Percentiles rank a stretch among this genome's conserved stretches.
Conservation (phyloP, 192 early-diverging fungal genomes). For the Neocallimastix lanati region DNA sequence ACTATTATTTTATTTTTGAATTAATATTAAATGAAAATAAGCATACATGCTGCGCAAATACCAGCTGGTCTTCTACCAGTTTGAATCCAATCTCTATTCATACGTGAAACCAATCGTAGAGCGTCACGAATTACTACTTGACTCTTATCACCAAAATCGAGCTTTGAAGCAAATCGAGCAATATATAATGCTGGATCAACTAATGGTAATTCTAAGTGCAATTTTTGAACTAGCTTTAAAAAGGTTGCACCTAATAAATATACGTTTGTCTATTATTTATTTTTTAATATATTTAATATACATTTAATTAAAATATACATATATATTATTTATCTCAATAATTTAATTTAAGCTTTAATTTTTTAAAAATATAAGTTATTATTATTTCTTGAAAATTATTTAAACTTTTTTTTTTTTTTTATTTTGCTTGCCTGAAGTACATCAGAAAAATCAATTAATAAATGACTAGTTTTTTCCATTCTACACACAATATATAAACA, state of each 20-base stretch:
- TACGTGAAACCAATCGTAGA: conserved; percentile 58
- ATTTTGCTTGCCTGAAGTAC: conserved; percentile 52
- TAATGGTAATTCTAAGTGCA: conserved; percentile 44
- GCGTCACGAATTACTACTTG: conserved; percentile 60
- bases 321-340: no score
- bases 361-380: no score
- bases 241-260: conserved; percentile 76
- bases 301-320: no score
- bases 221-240: conserved; percentile 43
- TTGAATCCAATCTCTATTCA: conserved; percentile 89
- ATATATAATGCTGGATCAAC: conserved; percentile 91
- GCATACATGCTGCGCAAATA: conserved; percentile 73
- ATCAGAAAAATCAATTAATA: conserved; percentile 95
- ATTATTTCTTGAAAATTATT: no score
- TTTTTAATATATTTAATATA: no score
- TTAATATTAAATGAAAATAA: no score
- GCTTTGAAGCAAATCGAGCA: conserved; percentile 62
- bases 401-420: no score
- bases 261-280: conserved; percentile 48
- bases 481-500: conserved; percentile 87
- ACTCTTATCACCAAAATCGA: conserved; percentile 83
- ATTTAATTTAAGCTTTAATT: no score
- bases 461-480: conserved; percentile 60
- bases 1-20: no score
- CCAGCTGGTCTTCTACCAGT: conserved; percentile 78